Evolutionary conservation across 495 filamentous ascomycete species (phyloP), one percentile per base, ranked within the genome.

Genomic region (Niebla homalea): DNA sequence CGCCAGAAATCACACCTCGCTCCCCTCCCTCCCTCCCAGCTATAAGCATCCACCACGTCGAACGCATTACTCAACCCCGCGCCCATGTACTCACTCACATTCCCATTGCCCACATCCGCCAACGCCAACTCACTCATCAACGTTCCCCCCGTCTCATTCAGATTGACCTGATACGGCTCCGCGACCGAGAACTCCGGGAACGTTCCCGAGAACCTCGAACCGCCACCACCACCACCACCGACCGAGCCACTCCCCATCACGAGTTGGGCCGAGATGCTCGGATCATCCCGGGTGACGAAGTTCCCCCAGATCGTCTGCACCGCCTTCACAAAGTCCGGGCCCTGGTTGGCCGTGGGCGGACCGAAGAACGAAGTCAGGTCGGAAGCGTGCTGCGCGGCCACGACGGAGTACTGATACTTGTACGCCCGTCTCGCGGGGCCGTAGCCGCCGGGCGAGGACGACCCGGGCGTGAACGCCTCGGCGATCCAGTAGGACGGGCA

Each of bases 401-500:
- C 72, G 1, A 79, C 72, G n/a, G 71, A 77, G 60, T 77, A 83
- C 61, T 83, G 73, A 54, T 81, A 83, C 36, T 75, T 72, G 64
- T 69, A 83, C 19, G 67, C 64, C 16, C 64, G 53, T 21, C 62
- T 53, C 59, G 52, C 49, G 1, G 45, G 21, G 5, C 45, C 32
- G 7, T 32, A 32, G 7, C 29, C 29, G 0, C 29, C 29, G 7
- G 29, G 29, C 5, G 29, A 32, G 29, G 29, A 32, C 5, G 29
- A 32, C 11, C 58, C 53, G 44, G 48, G 26, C n/a, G 64, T 55
- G 57, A 76, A 83, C 15, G 77, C 78, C 25, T 75, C 69, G 8
- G 76, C 78, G 35, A 83, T 65, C 79, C 78, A 85, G 58, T 80
- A 75, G 0, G 76, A 67, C 0, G 79, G 77, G 53, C 79, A 85